A percentile compares a stretch with the other conserved stretches of the same genome.
Evolutionary conservation across 2,329 filamentous ascomycete species (phyloP).

Genomic region (Torrubiellomyces zombiae): DNA sequence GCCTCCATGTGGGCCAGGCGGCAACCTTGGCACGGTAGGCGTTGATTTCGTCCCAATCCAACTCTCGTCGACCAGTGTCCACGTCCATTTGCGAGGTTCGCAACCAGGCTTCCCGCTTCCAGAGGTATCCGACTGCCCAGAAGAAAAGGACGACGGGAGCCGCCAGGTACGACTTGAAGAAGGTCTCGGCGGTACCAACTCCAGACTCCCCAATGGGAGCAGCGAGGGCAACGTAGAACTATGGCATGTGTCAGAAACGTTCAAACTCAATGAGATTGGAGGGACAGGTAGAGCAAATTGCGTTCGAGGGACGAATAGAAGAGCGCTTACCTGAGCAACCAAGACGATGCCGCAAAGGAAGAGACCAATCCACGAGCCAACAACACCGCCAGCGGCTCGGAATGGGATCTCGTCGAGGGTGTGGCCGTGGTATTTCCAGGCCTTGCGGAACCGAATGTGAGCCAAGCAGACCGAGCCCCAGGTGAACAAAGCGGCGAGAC

Average conservation of each 20-base stretch:
- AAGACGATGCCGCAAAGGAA: constrained; percentile 36
- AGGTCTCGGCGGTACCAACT: constrained; percentile 26
- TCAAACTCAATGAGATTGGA: too few species aligned
- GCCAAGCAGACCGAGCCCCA: constrained; percentile 48
- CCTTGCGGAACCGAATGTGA: constrained; percentile 47
- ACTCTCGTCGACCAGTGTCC: constrained; percentile 46
- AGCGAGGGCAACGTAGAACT: constrained; percentile 34
- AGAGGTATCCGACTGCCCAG: constrained; percentile 41
- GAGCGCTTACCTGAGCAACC: constrained; percentile 30
- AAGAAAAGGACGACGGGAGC: constrained; percentile 37
- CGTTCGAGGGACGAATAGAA: not conserved
- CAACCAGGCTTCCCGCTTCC: constrained; percentile 49
- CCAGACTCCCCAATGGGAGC: constrained; percentile 15
- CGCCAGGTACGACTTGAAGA: constrained; percentile 40
- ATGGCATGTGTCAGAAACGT: constrained; percentile 1
- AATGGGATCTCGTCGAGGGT: constrained; percentile 52
- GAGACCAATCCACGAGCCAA: constrained; percentile 47
- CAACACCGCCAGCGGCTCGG: constrained; percentile 39
- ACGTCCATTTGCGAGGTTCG: constrained; percentile 46
- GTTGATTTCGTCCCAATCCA: constrained; percentile 50
- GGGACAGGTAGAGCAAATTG: too few species aligned
- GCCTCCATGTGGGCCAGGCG: constrained; percentile 33
- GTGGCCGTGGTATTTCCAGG: constrained; percentile 42
- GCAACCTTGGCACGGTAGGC: constrained; percentile 32
- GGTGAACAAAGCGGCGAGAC: constrained; percentile 43